Base-by-base conservation (phyloP, 257 asterid genomes). In the Jacaranda copaia region DNA sequence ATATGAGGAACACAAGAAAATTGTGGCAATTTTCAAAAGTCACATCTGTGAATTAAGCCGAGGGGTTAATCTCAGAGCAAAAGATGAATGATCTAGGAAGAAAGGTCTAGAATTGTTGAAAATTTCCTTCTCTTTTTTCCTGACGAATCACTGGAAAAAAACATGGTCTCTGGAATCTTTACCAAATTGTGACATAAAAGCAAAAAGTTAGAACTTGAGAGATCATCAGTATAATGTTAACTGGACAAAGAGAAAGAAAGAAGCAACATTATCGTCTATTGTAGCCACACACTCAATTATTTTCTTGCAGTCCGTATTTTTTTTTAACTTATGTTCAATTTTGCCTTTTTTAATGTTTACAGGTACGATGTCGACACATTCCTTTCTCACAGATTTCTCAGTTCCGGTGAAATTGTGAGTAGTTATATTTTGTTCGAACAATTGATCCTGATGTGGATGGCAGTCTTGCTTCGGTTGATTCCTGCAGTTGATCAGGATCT, bases 351-450 rank as follows among this genome's bases (percentile, higher is more conserved):
- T n/a, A 5, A n/a, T 66, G 67, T 62, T 84, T 78, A n/a, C 92
- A 91, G 98, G 99, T 95, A 93, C 13, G 99, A 96, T 65, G 91
- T 96, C 13, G 92, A 90, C 43, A 61, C 81, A 78, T 96, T 96
- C 87, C 75, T 87, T 75, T 81, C 86, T 56, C 97, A 96, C 81
- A 82, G 96, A 82, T 85, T 79, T 81, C 89, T 82, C 70, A 52
- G 68, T 70, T 81, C 97, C 36, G 92, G 88, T 38, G 97, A 93
- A 76, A 78, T 85, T 78, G 99, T 96, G 88, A 93, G 99, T 91
- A 77, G 53, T 73, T 63, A 71, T 73, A 49, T 61, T 61, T 73
- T 56, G 70, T 49, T 60, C 67, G 42, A 25, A 35, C 72, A 66
- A 58, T 61, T 79, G 6, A 75, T 25, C 32, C 32, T 70, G 53